phyloP scores from a whole-genome alignment of 2,329 filamentous ascomycete species.

The Shiraia sp. region DNA sequence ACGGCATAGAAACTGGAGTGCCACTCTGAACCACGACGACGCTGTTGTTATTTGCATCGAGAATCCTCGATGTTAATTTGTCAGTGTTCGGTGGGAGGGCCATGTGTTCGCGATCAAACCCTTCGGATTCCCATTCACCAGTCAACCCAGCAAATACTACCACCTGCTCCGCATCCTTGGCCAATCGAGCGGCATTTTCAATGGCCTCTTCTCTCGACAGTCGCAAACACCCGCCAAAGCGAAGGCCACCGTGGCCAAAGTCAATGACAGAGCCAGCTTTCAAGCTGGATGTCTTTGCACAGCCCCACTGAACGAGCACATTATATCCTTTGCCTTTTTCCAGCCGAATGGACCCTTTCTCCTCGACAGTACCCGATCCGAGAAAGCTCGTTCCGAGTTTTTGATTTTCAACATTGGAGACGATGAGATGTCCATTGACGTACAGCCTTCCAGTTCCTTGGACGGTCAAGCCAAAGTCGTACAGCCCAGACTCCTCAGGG shows the following conservation, averaged over 20 bases:
- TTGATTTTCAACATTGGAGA: slow-evolving; percentile 54
- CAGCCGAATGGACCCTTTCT: slow-evolving; percentile 59
- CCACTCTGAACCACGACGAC: slow-evolving; percentile 84
- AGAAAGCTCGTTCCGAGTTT: slow-evolving; percentile 57
- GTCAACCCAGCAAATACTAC: slow-evolving; percentile 68
- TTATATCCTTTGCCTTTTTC: slow-evolving; percentile 60
- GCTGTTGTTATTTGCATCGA: slow-evolving; percentile 65
- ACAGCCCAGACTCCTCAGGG: slow-evolving; percentile 10
- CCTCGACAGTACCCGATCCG: slow-evolving; percentile 64
- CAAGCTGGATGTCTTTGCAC: slow-evolving; percentile 4
- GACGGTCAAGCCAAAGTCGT: slow-evolving; percentile 14
- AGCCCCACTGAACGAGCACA: slow-evolving; percentile 11
- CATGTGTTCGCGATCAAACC: slow-evolving; percentile 62
- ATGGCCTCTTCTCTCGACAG: slow-evolving; percentile 49
- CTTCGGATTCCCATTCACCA: slow-evolving; percentile 72
- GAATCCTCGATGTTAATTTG: slow-evolving; percentile 62
- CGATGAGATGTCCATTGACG: slow-evolving; percentile 41
- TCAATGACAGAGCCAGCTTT: slow-evolving; percentile 6
- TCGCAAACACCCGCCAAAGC: slow-evolving; percentile 60
- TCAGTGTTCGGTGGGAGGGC: slow-evolving; percentile 62
- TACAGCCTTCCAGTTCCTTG: slow-evolving; percentile 36
- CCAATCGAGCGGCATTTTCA: slow-evolving; percentile 8
- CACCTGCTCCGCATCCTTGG: slow-evolving; percentile 45
- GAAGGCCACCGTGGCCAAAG: slow-evolving; percentile 56
- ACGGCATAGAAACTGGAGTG: slow-evolving; percentile 74